phyloP scores from a whole-genome alignment of 108 stramenopile species.

The Fragilaria crotonensis region DNA sequence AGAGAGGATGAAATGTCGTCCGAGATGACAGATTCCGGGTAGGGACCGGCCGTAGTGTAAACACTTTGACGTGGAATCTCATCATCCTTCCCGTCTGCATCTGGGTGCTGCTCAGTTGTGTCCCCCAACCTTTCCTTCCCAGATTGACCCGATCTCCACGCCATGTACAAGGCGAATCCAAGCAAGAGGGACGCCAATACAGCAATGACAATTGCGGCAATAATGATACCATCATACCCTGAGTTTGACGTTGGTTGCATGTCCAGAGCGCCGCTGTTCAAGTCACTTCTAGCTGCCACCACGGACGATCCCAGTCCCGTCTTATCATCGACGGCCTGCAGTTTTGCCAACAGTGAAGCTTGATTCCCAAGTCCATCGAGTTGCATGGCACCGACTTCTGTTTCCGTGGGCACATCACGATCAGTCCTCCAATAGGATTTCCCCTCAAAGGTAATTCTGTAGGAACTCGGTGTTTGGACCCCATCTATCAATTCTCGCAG shows the following conservation, averaged over 20 bases:
- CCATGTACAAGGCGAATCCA: constrained; percentile 42
- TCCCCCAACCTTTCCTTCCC: background rate
- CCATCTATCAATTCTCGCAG: background rate
- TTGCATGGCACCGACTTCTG: background rate
- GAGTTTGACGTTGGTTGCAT: constrained; percentile 1
- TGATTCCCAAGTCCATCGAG: background rate
- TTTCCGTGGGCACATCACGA: background rate
- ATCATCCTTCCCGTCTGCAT: background rate
- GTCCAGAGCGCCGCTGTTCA: background rate
- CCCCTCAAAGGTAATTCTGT: background rate
- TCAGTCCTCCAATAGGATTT: background rate
- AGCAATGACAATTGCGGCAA: constrained; percentile 52
- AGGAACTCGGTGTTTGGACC: background rate
- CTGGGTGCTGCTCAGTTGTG: background rate
- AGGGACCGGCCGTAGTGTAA: background rate
- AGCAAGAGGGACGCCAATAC: constrained; percentile 41
- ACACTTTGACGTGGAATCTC: background rate
- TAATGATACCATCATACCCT: constrained; percentile 26
- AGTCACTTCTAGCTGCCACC: constrained; percentile 19
- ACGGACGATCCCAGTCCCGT: constrained; percentile 20
- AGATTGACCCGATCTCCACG: constrained; percentile 20
- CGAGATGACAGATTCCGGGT: constrained; percentile 28
- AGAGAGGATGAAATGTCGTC: constrained; percentile 42
- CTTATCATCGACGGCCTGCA: background rate
- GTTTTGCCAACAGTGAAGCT: background rate